Evolutionary conservation across 129 eudicot species (phyloP), one percentile per base, ranked within the genome.

Genomic region (Daucus carota): DNA sequence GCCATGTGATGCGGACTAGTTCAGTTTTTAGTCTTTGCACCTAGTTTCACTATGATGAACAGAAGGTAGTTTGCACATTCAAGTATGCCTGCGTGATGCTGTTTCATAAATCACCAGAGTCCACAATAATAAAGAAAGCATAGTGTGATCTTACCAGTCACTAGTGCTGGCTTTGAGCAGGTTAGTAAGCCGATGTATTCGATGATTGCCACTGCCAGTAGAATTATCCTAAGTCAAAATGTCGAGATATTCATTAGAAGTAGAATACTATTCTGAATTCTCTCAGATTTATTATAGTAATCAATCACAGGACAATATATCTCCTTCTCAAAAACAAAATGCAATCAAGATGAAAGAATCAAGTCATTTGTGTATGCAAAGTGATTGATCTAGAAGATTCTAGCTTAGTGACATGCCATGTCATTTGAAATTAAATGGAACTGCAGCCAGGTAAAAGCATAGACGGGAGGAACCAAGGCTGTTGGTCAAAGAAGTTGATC

Each of bases 131-230:
- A 32, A 62, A 40, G 11, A 70, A 73, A 44, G 54, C 22, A 50
- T 10, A 11, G 31, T 22, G 6, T 52, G 33, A 52, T 54, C 73
- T 67, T 90, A 90, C 96, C 96, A 88, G 82, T 77, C 76, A 70
- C 90, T 84, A 43, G 73, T 76, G 82, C 87, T 87, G 75, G 59
- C 78, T 38, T 90, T 85, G 33, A 90, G 90, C 72, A 76, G 81
- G 63, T 80, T 84, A 59, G 83, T 72, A 78, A 90, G 82, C 87
- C 43, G 81, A 60, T 71, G 47, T 68, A 87, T 63, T 76, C 79
- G 85, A 80, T 74, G 74, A 73, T 79, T 80, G 69, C 62, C 76
- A 62, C 46, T 40, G 43, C 72, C 81, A 44, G 67, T 83, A 50
- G 86, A 80, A 38, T 78, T 52, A 82, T 84, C 96, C 96, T 90